Evolutionary conservation across 169 alveolate genomes (phyloP).

Genomic region (Eimeria necatrix): DNA sequence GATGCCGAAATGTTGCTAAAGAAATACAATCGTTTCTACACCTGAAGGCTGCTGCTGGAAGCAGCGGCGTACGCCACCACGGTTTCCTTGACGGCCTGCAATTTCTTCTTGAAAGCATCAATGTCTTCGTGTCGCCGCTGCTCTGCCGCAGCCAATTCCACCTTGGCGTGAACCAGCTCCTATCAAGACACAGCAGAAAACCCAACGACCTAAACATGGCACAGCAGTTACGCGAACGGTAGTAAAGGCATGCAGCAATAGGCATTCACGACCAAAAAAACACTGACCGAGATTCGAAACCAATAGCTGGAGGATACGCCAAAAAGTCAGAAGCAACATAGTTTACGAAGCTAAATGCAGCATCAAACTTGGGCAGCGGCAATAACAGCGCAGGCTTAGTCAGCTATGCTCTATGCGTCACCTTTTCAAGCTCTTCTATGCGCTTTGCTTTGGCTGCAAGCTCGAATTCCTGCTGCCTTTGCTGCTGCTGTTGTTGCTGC

Average conservation of each 20-base stretch:
- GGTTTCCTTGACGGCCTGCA: slow-evolving; percentile 75
- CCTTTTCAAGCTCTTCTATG: slow-evolving; percentile 58
- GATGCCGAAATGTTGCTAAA: too few relatives aligned
- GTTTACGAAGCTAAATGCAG: not conserved
- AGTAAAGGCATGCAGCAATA: not conserved
- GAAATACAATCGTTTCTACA: not conserved
- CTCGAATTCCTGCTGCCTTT: slow-evolving; percentile 31
- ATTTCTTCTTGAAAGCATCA: slow-evolving; percentile 73
- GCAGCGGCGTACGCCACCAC: slow-evolving; percentile 78
- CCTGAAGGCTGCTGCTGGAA: slow-evolving; percentile 70
- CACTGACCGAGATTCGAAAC: too few relatives aligned
- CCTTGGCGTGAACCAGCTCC: slow-evolving; percentile 77
- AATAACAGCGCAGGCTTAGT: not conserved
- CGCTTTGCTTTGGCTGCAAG: slow-evolving; percentile 60
- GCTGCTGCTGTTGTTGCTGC: slow-evolving; percentile 67
- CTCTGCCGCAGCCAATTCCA: slow-evolving; percentile 78
- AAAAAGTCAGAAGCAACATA: not conserved
- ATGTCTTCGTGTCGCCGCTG: slow-evolving; percentile 78
- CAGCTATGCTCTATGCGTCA: not conserved
- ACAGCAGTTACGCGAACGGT: not conserved
- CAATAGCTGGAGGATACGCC: too few relatives aligned
- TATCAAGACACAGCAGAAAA: not conserved
- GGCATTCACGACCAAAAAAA: not conserved
- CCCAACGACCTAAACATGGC: not conserved
- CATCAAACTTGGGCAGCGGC: not conserved